phyloP scores from a whole-genome alignment of 352 stramenopile species.

The Phytophthora ohioensis region DNA sequence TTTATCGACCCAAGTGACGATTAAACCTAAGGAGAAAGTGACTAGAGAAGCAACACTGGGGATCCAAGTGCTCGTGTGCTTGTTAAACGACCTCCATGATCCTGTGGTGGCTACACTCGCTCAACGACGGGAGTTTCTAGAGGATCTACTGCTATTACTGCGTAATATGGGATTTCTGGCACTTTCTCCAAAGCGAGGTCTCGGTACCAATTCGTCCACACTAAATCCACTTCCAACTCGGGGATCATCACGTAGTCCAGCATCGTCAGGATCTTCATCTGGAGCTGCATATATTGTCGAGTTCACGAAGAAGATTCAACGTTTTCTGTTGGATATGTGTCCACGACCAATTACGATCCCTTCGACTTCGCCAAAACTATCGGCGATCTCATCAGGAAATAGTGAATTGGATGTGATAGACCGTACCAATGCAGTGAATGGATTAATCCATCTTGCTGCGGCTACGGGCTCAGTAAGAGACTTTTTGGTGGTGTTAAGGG shows the following conservation, averaged over 20 bases:
- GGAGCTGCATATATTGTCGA: conserved; percentile 21
- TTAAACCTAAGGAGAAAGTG: conserved; percentile 46
- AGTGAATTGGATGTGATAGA: conserved; percentile 44
- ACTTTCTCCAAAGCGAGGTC: conserved; percentile 32
- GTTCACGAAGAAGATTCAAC: conserved; percentile 52
- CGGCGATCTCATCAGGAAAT: conserved; percentile 27
- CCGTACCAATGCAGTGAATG: conserved; percentile 63
- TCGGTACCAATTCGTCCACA: conserved; percentile 5
- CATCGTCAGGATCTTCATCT: background rate
- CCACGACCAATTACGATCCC: conserved; percentile 26
- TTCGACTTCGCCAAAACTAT: conserved; percentile 46
- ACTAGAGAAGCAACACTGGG: conserved; percentile 51
- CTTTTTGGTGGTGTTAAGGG: conserved; percentile 61
- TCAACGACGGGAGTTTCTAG: conserved; percentile 57
- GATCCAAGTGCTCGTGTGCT: conserved; percentile 48
- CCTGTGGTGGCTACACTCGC: conserved; percentile 8
- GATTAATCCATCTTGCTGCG: conserved; percentile 61
- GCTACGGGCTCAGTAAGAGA: conserved; percentile 61
- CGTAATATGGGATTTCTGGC: conserved; percentile 48
- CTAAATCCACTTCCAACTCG: conserved; percentile 6
- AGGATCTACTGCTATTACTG: conserved; percentile 55
- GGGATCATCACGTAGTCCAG: background rate
- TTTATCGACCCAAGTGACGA: background rate
- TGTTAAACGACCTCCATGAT: conserved; percentile 50
- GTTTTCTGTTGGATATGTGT: conserved; percentile 57